phyloP scores from a whole-genome alignment of 2,329 filamentous ascomycete genomes.

The Monilinia fructigena region DNA sequence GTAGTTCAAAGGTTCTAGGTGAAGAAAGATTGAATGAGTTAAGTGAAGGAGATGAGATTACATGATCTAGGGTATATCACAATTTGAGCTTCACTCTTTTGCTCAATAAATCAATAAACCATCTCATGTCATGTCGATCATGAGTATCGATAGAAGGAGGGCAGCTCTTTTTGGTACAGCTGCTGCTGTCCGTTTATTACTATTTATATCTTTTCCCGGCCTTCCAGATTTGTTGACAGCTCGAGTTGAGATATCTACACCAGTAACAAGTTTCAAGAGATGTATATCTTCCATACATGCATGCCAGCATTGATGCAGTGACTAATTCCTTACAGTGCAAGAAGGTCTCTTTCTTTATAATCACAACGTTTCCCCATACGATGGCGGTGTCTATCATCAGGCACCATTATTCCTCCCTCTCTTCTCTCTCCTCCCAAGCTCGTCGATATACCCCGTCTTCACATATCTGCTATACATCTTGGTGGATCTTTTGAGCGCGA shows the following conservation, averaged over 20 bases:
- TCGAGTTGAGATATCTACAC: constrained; percentile 94
- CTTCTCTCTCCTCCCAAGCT: constrained; percentile 81
- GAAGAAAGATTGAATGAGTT: background rate
- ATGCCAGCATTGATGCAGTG: background rate
- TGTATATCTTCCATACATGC: constrained; percentile 53
- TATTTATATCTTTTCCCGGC: constrained; percentile 78
- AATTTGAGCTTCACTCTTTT: constrained; percentile 30
- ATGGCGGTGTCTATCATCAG: constrained; percentile 81
- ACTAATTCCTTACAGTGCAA: constrained; percentile 62
- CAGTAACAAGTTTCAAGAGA: constrained; percentile 97
- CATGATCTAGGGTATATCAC: background rate
- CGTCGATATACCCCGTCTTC: constrained; percentile 64
- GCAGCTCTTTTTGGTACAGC: constrained; percentile 71
- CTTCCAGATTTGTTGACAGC: constrained; percentile 83
- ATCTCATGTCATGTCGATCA: constrained; percentile 34
- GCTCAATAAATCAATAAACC: constrained; percentile 18
- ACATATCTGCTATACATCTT: constrained; percentile 78
- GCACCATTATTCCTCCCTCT: constrained; percentile 87
- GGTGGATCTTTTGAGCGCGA: constrained; percentile 78
- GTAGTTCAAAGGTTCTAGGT: too few species aligned
- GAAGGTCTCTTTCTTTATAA: constrained; percentile 95
- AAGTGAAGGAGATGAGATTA: background rate
- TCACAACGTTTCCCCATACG: constrained; percentile 94
- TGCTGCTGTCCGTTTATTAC: constrained; percentile 72
- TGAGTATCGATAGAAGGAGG: constrained; percentile 59